phyloP scores from a whole-genome alignment of 345 rosid species.

The Schrenkiella parvula region DNA sequence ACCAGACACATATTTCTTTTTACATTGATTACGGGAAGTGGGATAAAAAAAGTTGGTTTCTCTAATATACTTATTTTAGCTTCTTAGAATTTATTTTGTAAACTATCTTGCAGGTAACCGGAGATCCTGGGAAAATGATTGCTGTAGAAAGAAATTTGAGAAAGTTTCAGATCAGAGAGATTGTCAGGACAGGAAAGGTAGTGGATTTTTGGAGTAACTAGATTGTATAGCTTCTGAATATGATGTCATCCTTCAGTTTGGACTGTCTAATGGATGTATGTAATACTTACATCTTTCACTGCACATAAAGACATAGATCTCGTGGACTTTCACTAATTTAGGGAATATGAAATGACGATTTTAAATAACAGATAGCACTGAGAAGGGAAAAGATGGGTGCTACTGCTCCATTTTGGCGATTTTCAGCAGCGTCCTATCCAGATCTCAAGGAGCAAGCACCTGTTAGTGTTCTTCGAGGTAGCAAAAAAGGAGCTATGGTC shows the following conservation, averaged over 20 bases:
- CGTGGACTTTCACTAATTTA: conserved; percentile 4
- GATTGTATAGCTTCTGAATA: background rate
- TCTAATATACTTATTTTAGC: background rate
- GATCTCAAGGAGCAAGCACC: conserved; percentile 59
- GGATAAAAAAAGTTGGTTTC: background rate
- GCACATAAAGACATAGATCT: conserved; percentile 5
- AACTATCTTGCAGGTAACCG: conserved; percentile 61
- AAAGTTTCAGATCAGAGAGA: conserved; percentile 90
- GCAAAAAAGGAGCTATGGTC: conserved; percentile 37
- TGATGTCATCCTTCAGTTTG: background rate
- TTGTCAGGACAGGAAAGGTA: conserved; percentile 76
- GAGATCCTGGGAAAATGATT: conserved; percentile 96
- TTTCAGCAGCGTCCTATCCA: conserved; percentile 96
- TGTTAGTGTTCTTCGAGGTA: conserved; percentile 40
- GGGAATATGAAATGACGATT: conserved; percentile 4
- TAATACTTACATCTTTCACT: conserved; percentile 7
- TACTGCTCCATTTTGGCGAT: conserved; percentile 94
- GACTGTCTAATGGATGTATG: conserved; percentile 3
- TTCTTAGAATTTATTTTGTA: background rate
- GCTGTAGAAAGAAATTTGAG: conserved; percentile 82
- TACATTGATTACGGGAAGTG: background rate
- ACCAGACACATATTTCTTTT: background rate
- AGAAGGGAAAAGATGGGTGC: conserved; percentile 92
- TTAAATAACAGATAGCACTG: conserved; percentile 65
- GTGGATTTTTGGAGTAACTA: conserved; percentile 5